A percentile compares a stretch with the other conserved stretches of the same genome.
Evolutionary conservation across 1,139 yeast species (phyloP).

Genomic region (Meyerozyma guilliermondii): DNA sequence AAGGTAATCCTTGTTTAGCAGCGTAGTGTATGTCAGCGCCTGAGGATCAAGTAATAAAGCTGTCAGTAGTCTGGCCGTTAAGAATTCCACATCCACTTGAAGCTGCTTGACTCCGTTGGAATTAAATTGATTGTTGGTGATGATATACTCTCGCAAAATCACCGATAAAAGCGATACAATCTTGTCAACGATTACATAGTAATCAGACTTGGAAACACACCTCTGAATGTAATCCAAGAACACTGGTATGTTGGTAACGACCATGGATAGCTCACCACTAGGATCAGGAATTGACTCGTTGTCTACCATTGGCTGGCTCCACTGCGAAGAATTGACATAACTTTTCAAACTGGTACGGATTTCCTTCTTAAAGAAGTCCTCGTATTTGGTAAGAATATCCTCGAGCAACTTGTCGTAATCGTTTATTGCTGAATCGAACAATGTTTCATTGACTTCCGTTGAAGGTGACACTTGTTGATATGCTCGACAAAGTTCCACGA

Average conservation of each 20-base stretch:
- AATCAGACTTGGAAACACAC: constrained; percentile 24
- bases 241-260: constrained; percentile 29
- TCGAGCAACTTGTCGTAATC: constrained; percentile 41
- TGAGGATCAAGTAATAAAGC: constrained; percentile 14
- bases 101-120: constrained; percentile 54
- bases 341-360: constrained; percentile 45
- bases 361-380: constrained; percentile 45
- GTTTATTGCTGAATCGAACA: constrained; percentile 49
- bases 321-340: constrained; percentile 42
- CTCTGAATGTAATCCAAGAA: constrained; percentile 31
- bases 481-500: constrained; percentile 55
- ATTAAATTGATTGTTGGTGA: constrained; percentile 62
- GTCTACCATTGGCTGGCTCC: constrained; percentile 22
- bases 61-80: constrained; percentile 34
- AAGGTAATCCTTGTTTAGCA: constrained; percentile 23
- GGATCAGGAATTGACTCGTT: constrained; percentile 16
- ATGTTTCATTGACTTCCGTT: constrained; percentile 26
- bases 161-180: constrained; percentile 45
- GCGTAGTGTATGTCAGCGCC: constrained; percentile 16
- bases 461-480: constrained; percentile 26
- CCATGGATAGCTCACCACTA: constrained; percentile 29
- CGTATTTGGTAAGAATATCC: constrained; percentile 35
- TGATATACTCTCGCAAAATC: constrained; percentile 51
- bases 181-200: constrained; percentile 25
- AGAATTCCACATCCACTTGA: constrained; percentile 43